Base-by-base conservation (phyloP, 78 protist genomes). In the Planoprotostelium fungivorum region DNA sequence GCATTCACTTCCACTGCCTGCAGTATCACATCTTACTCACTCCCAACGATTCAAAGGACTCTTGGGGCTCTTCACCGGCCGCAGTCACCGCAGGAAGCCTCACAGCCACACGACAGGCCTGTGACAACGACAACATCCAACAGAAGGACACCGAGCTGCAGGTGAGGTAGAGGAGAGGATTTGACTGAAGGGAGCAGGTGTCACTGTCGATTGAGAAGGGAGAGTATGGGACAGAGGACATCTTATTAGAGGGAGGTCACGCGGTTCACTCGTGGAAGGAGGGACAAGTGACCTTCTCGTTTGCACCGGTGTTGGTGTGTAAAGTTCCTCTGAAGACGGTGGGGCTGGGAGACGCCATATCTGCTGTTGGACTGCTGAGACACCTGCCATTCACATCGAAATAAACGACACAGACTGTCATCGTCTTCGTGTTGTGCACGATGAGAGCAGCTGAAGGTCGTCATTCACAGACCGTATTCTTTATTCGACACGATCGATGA, bases 321-420 rank as follows among this genome's bases (percentile, higher is more conserved):
- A 88, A 92, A 92, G 25, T 34, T 28, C 94, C 94, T 35, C 28
- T 36, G 9, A 92, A 73, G 85, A 92, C 94, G 16, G 94, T 92
- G 63, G 94, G 94, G 37, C 37, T 92, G 1, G 94, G 94, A 87
- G 94, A 92, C n/a, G 86, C 94, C 29, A 92, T 92, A 34, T 92
- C 94, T 35, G 90, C 94, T n/a, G 83, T 89, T 34, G 92, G 94
- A 36, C 87, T 89, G 39, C 38, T 92, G 28, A 87, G 87, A 36
- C 91, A 92, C 91, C n/a, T n/a, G n/a, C n/a, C n/a, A n/a, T n/a
- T n/a, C n/a, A n/a, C n/a, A n/a, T n/a, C n/a, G n/a, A n/a, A n/a
- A n/a, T n/a, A n/a, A n/a, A n/a, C n/a, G n/a, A n/a, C n/a, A n/a
- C n/a, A n/a, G n/a, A n/a, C n/a, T n/a, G n/a, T n/a, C n/a, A n/a